Evolutionary conservation across 306 rosid genomes (phyloP).

Genomic region (Mucuna pruriens): DNA sequence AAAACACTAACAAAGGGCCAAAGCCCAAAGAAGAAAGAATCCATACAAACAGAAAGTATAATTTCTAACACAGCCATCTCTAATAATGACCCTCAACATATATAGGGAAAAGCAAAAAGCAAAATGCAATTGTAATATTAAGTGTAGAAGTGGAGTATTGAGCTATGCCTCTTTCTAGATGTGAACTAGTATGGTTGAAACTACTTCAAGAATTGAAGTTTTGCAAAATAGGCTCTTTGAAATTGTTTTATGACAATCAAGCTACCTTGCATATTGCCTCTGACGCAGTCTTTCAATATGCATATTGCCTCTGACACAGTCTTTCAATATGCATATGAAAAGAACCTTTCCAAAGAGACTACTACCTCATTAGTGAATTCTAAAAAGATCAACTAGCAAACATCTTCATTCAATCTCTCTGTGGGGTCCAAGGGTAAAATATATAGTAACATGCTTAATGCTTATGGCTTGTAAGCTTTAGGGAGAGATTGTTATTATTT

Average conservation of each 20-base stretch:
- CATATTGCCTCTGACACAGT: neutral
- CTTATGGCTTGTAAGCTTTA: neutral
- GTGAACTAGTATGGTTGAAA: neutral
- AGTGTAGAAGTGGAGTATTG: neutral
- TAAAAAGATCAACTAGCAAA: neutral
- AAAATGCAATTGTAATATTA: no score
- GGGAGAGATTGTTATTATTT: neutral
- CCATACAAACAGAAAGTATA: neutral
- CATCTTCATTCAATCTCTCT: neutral
- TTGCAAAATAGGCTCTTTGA: neutral
- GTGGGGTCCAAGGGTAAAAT: neutral
- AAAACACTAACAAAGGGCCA: neutral
- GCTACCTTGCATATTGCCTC: neutral
- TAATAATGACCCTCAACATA: neutral
- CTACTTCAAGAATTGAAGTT: neutral
- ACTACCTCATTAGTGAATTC: no score
- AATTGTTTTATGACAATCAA: neutral
- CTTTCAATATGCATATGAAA: neutral
- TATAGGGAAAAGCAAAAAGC: neutral
- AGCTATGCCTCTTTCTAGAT: neutral
- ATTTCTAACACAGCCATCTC: neutral
- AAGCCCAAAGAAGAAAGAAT: neutral
- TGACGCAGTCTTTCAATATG: neutral
- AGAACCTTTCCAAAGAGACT: no score
- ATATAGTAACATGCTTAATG: neutral